Conservation (phyloP, 371 early-diverging fungal species). For the Umbelopsis sp. region DNA sequence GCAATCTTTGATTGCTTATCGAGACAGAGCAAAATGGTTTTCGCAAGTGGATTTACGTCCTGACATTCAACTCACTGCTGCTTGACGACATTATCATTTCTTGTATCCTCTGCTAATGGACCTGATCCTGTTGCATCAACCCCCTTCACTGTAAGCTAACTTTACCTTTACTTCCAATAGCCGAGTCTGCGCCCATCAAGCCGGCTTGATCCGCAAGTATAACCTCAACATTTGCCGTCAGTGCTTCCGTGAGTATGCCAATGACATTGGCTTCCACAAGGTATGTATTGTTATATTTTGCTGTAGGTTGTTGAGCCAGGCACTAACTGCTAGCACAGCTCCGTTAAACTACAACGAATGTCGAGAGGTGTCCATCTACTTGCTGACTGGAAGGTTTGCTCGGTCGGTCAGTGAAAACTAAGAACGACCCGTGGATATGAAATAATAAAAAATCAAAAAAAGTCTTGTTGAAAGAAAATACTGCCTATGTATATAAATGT, state of each 20-base stretch:
- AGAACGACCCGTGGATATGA: background rate
- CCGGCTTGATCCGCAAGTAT: constrained; percentile 99
- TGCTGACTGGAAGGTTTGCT: background rate
- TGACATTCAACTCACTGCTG: too few relatives aligned
- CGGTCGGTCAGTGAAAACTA: background rate
- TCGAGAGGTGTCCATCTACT: background rate
- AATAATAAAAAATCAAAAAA: too few relatives aligned
- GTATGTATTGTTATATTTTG: constrained; percentile 20
- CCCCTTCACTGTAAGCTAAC: background rate
- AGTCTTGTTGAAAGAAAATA: too few relatives aligned
- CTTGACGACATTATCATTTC: background rate
- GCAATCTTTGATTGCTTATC: too few relatives aligned
- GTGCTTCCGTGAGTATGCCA: constrained; percentile 99
- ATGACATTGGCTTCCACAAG: constrained; percentile 99
- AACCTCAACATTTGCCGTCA: constrained; percentile 99
- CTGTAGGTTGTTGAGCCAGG: background rate
- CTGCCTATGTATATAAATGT: too few relatives aligned
- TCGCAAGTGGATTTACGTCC: too few relatives aligned
- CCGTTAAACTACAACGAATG: background rate
- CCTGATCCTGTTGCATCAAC: background rate
- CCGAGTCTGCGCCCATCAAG: constrained; percentile 98
- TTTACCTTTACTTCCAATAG: constrained; percentile 40
- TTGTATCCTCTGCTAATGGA: background rate
- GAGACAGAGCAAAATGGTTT: too few relatives aligned
- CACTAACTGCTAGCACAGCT: background rate